A percentile compares a stretch with the other conserved stretches of the same genome.
Evolutionary conservation across 352 stramenopile species (phyloP).

Genomic region (Phytophthora aleatoria): DNA sequence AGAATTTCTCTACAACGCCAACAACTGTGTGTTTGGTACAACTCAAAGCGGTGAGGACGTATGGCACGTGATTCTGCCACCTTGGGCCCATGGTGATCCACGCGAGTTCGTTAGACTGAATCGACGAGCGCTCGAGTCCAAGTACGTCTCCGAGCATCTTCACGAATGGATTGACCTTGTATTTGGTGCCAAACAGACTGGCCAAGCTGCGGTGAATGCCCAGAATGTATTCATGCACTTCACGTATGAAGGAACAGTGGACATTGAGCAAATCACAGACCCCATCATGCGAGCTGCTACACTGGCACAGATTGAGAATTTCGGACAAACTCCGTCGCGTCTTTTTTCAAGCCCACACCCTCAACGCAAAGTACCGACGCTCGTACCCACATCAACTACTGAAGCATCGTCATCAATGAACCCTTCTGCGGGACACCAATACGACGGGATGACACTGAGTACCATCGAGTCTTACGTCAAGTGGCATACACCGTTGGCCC

Average conservation of each 20-base stretch:
- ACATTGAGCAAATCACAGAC: conserved; percentile 86
- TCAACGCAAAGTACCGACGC: conserved; percentile 52
- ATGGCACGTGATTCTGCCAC: conserved; percentile 91
- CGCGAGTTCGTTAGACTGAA: conserved; percentile 96
- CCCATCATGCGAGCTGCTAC: conserved; percentile 92
- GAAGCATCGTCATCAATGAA: conserved; percentile 15
- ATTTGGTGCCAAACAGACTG: conserved; percentile 96
- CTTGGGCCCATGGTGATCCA: conserved; percentile 93
- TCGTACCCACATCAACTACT: conserved; percentile 17
- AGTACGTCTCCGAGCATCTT: conserved; percentile 96
- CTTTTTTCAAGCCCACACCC: conserved; percentile 77
- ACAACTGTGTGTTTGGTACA: conserved; percentile 68
- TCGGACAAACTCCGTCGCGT: conserved; percentile 86
- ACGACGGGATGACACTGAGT: conserved; percentile 61
- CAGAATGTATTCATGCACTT: conserved; percentile 94
- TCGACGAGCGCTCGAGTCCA: conserved; percentile 95
- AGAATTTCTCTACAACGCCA: conserved; percentile 82
- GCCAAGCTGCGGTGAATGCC: conserved; percentile 88
- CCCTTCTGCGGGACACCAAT: conserved; percentile 40
- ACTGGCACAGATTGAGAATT: conserved; percentile 91
- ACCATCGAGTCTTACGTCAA: conserved; percentile 78
- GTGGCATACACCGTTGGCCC: conserved; percentile 74
- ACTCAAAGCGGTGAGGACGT: conserved; percentile 89
- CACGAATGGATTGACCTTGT: conserved; percentile 98
- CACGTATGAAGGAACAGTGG: conserved; percentile 81